A percentile compares a stretch with the other conserved stretches of the same genome.
Evolutionary conservation across 768 basidiomycete species (phyloP).

Genomic region (Mycena alexandri): DNA sequence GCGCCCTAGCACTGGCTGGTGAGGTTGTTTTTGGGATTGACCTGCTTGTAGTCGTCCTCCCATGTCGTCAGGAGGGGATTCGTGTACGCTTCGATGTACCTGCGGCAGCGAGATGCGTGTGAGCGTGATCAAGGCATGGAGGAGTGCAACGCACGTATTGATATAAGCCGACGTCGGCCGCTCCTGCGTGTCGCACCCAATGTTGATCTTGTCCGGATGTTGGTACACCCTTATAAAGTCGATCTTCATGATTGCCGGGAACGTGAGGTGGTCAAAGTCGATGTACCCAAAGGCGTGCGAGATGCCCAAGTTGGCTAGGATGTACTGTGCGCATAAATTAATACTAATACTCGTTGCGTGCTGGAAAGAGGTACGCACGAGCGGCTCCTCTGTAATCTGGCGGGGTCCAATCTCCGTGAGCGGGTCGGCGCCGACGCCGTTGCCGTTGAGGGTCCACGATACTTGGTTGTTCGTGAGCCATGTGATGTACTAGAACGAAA

Average conservation of each 20-base stretch:
- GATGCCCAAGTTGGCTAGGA: slow-evolving; percentile 80
- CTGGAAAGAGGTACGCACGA: slow-evolving; percentile 55
- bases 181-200: slow-evolving; percentile 78
- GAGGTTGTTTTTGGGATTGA: slow-evolving; percentile 64
- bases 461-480: slow-evolving; percentile 71
- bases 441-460: slow-evolving; percentile 68
- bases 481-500: slow-evolving; percentile 50
- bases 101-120: background rate
- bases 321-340: slow-evolving; percentile 58
- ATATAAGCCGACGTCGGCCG: slow-evolving; percentile 87
- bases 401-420: slow-evolving; percentile 66
- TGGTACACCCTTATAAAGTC: slow-evolving; percentile 90
- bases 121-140: background rate
- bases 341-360: too few relatives aligned
- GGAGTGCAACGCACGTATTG: slow-evolving; percentile 60
- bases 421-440: slow-evolving; percentile 64
- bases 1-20: slow-evolving; percentile 53
- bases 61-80: slow-evolving; percentile 58
- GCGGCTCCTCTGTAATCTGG: slow-evolving; percentile 78
- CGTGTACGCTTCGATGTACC: slow-evolving; percentile 39
- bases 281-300: slow-evolving; percentile 77
- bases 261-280: slow-evolving; percentile 65
- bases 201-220: slow-evolving; percentile 58
- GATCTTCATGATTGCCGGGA: slow-evolving; percentile 74
- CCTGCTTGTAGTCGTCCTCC: slow-evolving; percentile 56